These are phyloP conservation scores for Geum urbanum DNA, from an alignment of 306 rosid genomes.

Conservation along the genomic window DNA sequence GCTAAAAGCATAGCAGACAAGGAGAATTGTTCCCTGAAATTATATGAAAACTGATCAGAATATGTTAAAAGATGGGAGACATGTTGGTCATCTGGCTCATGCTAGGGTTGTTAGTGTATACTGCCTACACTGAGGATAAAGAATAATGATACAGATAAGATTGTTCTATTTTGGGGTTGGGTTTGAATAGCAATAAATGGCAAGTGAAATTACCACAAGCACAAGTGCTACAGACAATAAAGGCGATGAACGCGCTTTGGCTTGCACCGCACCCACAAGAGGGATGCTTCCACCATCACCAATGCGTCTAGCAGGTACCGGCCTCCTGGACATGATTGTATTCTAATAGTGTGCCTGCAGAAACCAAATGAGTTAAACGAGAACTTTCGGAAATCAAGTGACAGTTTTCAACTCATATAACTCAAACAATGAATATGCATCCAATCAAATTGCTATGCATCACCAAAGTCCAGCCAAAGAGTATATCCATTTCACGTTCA, in stretches of 20 bases:
- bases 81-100: too few species aligned
- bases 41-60: too few species aligned
- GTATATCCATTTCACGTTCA: not conserved
- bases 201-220: slow-evolving; percentile 56
- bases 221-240: slow-evolving; percentile 73
- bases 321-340: slow-evolving; percentile 92
- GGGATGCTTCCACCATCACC: slow-evolving; percentile 69
- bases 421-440: not conserved
- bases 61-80: too few species aligned
- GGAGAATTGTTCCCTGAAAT: too few species aligned
- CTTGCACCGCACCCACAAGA: slow-evolving; percentile 54
- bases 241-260: slow-evolving; percentile 84
- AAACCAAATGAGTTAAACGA: slow-evolving; percentile 29
- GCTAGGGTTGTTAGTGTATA: not conserved
- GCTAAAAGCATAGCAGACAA: too few species aligned
- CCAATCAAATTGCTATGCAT: not conserved
- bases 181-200: not conserved
- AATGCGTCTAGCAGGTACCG: slow-evolving; percentile 71
- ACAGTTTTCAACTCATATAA: slow-evolving; percentile 12
- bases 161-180: not conserved
- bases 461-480: too few species aligned
- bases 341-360: slow-evolving; percentile 30
- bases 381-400: too few species aligned
- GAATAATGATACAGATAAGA: not conserved
- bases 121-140: not conserved